Percentiles rank a stretch among this genome's conserved stretches.
Conservation (phyloP, 352 stramenopile species). For the Globisporangium camurandrum region DNA sequence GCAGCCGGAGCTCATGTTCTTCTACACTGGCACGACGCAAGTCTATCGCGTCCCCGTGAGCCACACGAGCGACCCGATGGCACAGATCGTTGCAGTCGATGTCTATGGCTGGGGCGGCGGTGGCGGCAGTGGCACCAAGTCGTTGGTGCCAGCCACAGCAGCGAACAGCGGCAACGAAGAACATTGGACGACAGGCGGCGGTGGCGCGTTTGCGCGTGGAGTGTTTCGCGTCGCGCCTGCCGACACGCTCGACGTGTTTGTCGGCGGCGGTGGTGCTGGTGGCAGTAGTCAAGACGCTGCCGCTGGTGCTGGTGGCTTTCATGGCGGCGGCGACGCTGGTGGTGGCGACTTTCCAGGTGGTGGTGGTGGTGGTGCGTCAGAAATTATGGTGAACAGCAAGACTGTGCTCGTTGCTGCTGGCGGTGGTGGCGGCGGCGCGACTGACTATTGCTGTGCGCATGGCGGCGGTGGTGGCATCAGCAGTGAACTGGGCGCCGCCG, state of each 20-base stretch:
- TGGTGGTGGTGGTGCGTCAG: conserved; percentile 55
- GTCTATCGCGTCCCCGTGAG: conserved; percentile 21
- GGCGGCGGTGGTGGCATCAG: conserved; percentile 59
- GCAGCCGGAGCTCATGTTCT: conserved; percentile 31
- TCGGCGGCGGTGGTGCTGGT: conserved; percentile 47
- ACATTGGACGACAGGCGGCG: conserved; percentile 50
- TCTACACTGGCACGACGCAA: conserved; percentile 28
- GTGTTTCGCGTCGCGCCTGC: conserved; percentile 32
- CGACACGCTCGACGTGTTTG: conserved; percentile 44
- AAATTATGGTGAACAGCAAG: conserved; percentile 34
- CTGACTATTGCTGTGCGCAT: conserved; percentile 72
- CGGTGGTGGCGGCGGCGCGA: conserved; percentile 59
- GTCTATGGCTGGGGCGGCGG: conserved; percentile 76
- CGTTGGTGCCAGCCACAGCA: neutral
- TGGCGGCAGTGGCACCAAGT: conserved; percentile 41
- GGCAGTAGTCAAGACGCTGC: conserved; percentile 2
- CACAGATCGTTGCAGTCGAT: conserved; percentile 52
- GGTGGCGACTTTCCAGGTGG: conserved; percentile 43
- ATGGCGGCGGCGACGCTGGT: conserved; percentile 60
- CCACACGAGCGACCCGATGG: conserved; percentile 8
- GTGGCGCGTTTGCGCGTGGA: conserved; percentile 61
- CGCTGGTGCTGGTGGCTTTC: conserved; percentile 39
- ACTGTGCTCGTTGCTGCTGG: conserved; percentile 58
- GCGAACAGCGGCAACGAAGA: no score
- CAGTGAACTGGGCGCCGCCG: conserved; percentile 14